These are phyloP conservation scores for Parietichytrium sp. DNA, from an alignment of 108 stramenopile genomes.

Conservation along the genomic window DNA sequence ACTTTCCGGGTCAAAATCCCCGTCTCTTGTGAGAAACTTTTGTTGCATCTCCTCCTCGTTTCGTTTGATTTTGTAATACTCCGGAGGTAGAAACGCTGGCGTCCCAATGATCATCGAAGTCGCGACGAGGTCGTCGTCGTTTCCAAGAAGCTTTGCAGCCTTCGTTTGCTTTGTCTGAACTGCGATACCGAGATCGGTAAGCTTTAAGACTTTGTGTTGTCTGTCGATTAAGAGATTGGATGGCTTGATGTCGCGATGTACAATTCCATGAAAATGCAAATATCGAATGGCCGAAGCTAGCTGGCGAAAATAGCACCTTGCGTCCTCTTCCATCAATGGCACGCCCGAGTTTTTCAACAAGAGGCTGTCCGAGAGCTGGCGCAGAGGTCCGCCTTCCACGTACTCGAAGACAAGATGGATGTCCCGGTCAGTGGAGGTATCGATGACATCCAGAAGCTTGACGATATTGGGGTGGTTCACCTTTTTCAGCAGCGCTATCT, in stretches of 20 bases:
- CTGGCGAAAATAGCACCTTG: conserved; percentile 97
- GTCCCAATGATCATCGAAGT: conserved; percentile 14
- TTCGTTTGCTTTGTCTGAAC: conserved; percentile 44
- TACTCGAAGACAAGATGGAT: conserved; percentile 98
- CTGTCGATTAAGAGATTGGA: conserved; percentile 99
- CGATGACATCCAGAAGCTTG: conserved; percentile 93
- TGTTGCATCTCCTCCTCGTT: background rate
- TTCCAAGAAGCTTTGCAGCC: background rate
- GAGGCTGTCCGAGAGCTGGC: conserved; percentile 93
- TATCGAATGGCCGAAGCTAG: conserved; percentile 96
- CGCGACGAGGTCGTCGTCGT: conserved; percentile 21
- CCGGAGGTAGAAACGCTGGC: conserved; percentile 1
- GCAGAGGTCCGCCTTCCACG: conserved; percentile 98
- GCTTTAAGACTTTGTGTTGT: conserved; percentile 88
- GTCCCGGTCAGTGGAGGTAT: conserved; percentile 66
- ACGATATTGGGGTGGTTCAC: conserved; percentile 85
- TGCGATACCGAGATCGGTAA: conserved; percentile 99
- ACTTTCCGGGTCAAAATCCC: background rate
- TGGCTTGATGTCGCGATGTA: conserved; percentile 99
- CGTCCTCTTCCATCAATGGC: conserved; percentile 81
- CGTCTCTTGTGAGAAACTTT: background rate
- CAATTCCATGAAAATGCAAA: conserved; percentile 98
- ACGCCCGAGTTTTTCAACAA: conserved; percentile 25
- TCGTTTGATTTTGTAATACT: background rate
- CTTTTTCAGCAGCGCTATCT: conserved; percentile 29